Conservation (phyloP, 129 eudicot species). For the Deinandra increscens region DNA sequence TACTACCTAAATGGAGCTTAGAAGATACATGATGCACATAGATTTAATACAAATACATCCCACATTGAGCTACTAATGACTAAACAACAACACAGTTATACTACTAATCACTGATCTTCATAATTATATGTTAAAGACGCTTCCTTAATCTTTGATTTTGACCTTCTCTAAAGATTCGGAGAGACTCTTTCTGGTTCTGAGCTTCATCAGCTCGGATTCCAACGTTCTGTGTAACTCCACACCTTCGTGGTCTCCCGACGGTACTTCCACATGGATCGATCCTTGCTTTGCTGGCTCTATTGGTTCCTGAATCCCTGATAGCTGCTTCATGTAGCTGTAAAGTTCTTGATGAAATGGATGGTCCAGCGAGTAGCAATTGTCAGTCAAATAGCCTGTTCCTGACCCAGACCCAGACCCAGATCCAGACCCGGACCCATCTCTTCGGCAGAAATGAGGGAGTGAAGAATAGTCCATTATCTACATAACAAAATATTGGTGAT, state of each 20-base stretch:
- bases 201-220: constrained; percentile 58
- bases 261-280: constrained; percentile 58
- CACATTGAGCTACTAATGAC: constrained; percentile 4
- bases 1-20: constrained; percentile 28
- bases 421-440: constrained; percentile 42
- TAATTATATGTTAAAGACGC: not conserved
- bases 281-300: constrained; percentile 54
- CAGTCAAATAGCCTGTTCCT: constrained; percentile 30
- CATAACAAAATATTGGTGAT: constrained; percentile 8
- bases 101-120: constrained; percentile 13
- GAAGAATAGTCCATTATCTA: constrained; percentile 70
- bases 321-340: constrained; percentile 61
- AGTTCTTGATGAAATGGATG: constrained; percentile 70
- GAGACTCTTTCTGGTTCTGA: constrained; percentile 38
- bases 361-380: constrained; percentile 51
- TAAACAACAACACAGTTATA: constrained; percentile 15
- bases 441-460: constrained; percentile 70
- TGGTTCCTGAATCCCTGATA: constrained; percentile 28
- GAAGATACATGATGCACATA: constrained; percentile 17
- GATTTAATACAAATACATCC: constrained; percentile 14
- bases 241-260: constrained; percentile 36
- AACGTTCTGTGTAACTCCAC: constrained; percentile 40
- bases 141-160: constrained; percentile 36
- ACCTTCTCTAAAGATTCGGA: constrained; percentile 35
- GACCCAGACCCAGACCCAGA: constrained; percentile 19